phyloP scores from a whole-genome alignment of 495 filamentous ascomycete genomes.

The Pseudotulostoma volvatum region DNA sequence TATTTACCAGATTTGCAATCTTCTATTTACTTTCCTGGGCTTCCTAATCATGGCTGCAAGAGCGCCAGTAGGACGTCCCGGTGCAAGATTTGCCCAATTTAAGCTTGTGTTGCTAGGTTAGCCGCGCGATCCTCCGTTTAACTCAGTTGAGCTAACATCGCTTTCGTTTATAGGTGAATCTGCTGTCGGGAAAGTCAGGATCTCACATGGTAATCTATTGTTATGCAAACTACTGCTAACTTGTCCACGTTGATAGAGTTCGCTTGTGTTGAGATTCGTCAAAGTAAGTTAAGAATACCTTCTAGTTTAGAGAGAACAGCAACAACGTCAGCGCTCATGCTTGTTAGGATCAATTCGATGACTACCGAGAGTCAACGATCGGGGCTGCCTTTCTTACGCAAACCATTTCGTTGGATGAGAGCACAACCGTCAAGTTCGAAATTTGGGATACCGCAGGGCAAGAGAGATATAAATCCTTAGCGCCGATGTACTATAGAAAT shows the following conservation, averaged over 20 bases:
- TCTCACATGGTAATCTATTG: slow-evolving; percentile 11
- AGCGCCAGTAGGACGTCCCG: slow-evolving; percentile 55
- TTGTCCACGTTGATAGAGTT: slow-evolving; percentile 48
- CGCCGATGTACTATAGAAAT: slow-evolving; percentile 98
- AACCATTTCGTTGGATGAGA: slow-evolving; percentile 93
- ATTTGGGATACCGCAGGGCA: no score
- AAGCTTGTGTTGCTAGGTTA: slow-evolving; percentile 92
- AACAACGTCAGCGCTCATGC: slow-evolving; percentile 4
- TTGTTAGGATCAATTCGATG: slow-evolving; percentile 93
- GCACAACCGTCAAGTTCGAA: slow-evolving; percentile 96
- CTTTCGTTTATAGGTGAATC: slow-evolving; percentile 58
- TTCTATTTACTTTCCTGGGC: no score
- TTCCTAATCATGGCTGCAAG: slow-evolving; percentile 66
- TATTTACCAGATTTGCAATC: no score
- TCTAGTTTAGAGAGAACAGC: no score
- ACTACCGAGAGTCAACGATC: slow-evolving; percentile 97
- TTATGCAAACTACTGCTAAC: slow-evolving; percentile 18
- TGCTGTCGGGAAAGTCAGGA: slow-evolving; percentile 83
- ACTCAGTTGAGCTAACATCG: slow-evolving; percentile 14
- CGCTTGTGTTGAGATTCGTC: slow-evolving; percentile 91
- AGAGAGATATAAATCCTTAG: slow-evolving; percentile 94
- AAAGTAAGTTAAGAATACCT: slow-evolving; percentile 48
- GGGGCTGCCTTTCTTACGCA: slow-evolving; percentile 97
- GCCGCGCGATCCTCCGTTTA: slow-evolving; percentile 9
- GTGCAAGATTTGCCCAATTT: slow-evolving; percentile 91